These are phyloP conservation scores for Pyrrhoderma lamaoense DNA, from an alignment of 1,284 basidiomycete species.

Conservation along the genomic window DNA sequence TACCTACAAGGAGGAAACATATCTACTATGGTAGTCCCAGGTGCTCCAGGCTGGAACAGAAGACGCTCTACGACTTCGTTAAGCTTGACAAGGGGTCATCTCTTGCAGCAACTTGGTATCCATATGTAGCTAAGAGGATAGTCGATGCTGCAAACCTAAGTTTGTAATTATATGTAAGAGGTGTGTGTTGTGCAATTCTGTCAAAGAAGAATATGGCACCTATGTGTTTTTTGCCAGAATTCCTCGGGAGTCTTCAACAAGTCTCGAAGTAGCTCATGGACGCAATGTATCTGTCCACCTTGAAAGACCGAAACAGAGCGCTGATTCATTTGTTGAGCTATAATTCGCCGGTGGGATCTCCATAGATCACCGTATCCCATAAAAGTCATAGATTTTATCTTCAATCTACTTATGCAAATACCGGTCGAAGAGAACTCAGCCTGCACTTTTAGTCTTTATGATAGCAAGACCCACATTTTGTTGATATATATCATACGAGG, in stretches of 20 bases:
- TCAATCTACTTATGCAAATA: not conserved
- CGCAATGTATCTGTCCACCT: slow-evolving; percentile 23
- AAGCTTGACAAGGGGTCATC: slow-evolving; percentile 27
- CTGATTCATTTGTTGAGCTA: slow-evolving; percentile 25
- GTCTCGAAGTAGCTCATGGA: slow-evolving; percentile 21
- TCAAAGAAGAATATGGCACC: slow-evolving; percentile 10
- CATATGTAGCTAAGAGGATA: slow-evolving; percentile 13
- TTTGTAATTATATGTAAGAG: too few relatives aligned
- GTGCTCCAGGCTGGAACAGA: slow-evolving; percentile 6
- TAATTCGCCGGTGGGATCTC: slow-evolving; percentile 27
- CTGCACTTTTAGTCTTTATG: not conserved
- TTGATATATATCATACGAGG: slow-evolving; percentile 22
- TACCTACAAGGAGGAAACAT: slow-evolving; percentile 12
- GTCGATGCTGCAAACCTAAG: slow-evolving; percentile 11
- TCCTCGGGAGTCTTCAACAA: slow-evolving; percentile 22
- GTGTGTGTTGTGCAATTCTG: not conserved
- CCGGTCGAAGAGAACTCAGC: not conserved
- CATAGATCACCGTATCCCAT: slow-evolving; percentile 26
- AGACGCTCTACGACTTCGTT: not conserved
- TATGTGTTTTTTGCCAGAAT: slow-evolving; percentile 23
- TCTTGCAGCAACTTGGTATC: slow-evolving; percentile 11
- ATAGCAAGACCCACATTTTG: slow-evolving; percentile 21
- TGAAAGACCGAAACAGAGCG: slow-evolving; percentile 21
- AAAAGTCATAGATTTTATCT: slow-evolving; percentile 20
- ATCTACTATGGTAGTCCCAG: slow-evolving; percentile 11